phyloP scores from a whole-genome alignment of 1,284 basidiomycete species.

The Ceratobasidium sp. region DNA sequence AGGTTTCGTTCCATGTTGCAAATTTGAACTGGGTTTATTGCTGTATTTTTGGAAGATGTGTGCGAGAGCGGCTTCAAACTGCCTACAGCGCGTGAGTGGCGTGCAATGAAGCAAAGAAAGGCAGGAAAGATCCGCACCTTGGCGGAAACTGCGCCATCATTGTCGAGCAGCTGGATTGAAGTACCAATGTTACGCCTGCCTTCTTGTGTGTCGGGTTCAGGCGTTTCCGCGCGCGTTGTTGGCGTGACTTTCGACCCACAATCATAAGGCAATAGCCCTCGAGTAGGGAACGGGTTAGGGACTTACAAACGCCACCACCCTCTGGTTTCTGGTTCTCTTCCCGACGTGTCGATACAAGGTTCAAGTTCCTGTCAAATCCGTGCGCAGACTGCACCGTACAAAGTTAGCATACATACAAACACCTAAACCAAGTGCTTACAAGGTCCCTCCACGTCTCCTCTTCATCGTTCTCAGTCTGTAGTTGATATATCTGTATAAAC shows the following conservation, averaged over 20 bases:
- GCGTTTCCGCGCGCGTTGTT: constrained; percentile 65
- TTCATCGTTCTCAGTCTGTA: constrained; percentile 83
- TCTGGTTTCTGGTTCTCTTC: constrained; percentile 53
- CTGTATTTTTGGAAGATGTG: constrained; percentile 81
- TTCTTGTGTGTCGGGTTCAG: constrained; percentile 68
- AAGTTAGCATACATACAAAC: not conserved
- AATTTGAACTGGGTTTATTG: constrained; percentile 41
- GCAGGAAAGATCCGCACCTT: constrained; percentile 46
- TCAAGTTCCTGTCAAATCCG: constrained; percentile 74
- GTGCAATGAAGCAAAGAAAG: not conserved
- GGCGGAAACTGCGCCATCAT: constrained; percentile 59
- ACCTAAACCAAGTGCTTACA: constrained; percentile 57
- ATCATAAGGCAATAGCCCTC: not conserved
- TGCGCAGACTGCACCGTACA: constrained; percentile 66
- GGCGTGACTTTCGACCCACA: constrained; percentile 5
- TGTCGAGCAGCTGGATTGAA: constrained; percentile 53
- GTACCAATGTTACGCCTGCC: constrained; percentile 64
- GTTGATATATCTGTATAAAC: constrained; percentile 80
- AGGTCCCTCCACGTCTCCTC: constrained; percentile 84
- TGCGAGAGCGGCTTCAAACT: constrained; percentile 72
- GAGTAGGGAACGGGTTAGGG: not conserved
- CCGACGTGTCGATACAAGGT: constrained; percentile 67
- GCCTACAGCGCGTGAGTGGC: constrained; percentile 30
- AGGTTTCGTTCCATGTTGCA: no score
- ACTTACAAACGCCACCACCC: constrained; percentile 22